These are phyloP conservation scores for Hirsutella minnesotensis DNA, from an alignment of 2,329 filamentous ascomycete genomes.

Conservation along the genomic window DNA sequence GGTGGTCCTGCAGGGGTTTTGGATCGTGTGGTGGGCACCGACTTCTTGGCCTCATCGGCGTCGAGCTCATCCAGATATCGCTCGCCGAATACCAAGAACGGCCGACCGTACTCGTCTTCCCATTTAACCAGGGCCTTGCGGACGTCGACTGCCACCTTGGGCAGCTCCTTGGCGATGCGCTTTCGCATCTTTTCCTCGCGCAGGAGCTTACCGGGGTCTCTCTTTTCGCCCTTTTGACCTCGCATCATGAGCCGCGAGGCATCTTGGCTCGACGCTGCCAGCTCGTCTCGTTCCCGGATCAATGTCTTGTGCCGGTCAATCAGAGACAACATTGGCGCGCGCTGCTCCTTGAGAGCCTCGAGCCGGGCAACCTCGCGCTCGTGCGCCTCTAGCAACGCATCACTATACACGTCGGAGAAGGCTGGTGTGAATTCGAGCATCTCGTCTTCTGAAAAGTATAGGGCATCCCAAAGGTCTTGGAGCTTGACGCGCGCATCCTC, in stretches of 20 bases:
- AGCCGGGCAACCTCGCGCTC: conserved; percentile 81
- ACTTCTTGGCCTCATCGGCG: conserved; percentile 43
- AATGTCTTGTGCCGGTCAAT: conserved; percentile 76
- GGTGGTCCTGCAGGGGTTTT: conserved; percentile 63
- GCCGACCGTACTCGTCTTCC: conserved; percentile 88
- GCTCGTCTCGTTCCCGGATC: conserved; percentile 74
- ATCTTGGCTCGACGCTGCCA: conserved; percentile 86
- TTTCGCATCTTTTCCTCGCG: conserved; percentile 98
- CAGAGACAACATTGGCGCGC: conserved; percentile 68
- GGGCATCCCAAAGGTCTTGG: conserved; percentile 86
- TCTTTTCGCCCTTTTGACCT: conserved; percentile 83
- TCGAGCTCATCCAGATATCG: conserved; percentile 82
- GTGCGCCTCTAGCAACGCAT: conserved; percentile 87
- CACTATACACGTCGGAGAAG: conserved; percentile 94
- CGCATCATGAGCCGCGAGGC: conserved; percentile 86
- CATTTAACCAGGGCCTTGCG: conserved; percentile 70
- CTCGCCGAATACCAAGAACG: conserved; percentile 87
- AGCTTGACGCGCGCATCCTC: conserved; percentile 85
- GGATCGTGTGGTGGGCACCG: conserved; percentile 39
- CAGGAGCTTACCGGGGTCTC: conserved; percentile 86
- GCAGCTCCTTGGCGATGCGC: conserved; percentile 88
- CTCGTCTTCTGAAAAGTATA: conserved; percentile 95
- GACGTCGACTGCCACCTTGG: conserved; percentile 80
- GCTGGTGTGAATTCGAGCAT: conserved; percentile 97
- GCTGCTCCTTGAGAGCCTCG: conserved; percentile 74